Evolutionary conservation across 768 basidiomycete genomes (phyloP).

Genomic region (Hydnomerulius pinastri): DNA sequence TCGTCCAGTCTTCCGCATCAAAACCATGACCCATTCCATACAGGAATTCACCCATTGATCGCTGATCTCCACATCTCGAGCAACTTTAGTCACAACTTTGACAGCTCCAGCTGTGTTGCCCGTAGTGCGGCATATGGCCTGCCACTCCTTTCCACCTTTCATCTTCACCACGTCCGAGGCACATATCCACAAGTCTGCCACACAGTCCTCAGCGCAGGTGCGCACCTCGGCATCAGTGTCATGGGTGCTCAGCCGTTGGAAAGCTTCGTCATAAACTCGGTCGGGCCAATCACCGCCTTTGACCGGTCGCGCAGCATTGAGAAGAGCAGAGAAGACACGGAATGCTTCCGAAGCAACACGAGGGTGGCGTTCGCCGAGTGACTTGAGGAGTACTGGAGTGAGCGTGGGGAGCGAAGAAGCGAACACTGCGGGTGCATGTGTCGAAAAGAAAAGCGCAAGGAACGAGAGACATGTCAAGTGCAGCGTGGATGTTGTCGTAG

Average conservation of each 20-base stretch:
- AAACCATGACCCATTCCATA: slow-evolving; percentile 71
- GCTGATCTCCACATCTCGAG: slow-evolving; percentile 65
- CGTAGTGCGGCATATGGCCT: slow-evolving; percentile 67
- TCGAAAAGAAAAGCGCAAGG: slow-evolving; percentile 78
- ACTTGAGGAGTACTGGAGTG: slow-evolving; percentile 73
- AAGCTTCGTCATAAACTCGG: slow-evolving; percentile 72
- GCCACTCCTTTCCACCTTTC: slow-evolving; percentile 79
- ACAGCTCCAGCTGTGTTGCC: slow-evolving; percentile 78
- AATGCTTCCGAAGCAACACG: slow-evolving; percentile 88
- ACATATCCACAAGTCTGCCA: slow-evolving; percentile 87
- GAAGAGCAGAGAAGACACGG: slow-evolving; percentile 80
- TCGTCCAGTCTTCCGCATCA: slow-evolving; percentile 80
- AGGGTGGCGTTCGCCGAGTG: slow-evolving; percentile 81
- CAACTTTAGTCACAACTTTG: slow-evolving; percentile 82
- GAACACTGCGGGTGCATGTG: slow-evolving; percentile 61
- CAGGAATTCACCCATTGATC: slow-evolving; percentile 83
- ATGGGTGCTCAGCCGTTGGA: slow-evolving; percentile 66
- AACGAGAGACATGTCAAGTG: slow-evolving; percentile 87
- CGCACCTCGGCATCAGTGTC: slow-evolving; percentile 94
- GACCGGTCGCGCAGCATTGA: slow-evolving; percentile 73
- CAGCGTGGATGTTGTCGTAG: slow-evolving; percentile 77
- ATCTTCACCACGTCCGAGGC: slow-evolving; percentile 70
- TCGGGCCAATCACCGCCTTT: slow-evolving; percentile 68
- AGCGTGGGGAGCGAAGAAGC: slow-evolving; percentile 61
- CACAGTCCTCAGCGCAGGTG: slow-evolving; percentile 74